phyloP scores from a whole-genome alignment of 169 alveolate genomes.

The Plasmodium yoelii region DNA sequence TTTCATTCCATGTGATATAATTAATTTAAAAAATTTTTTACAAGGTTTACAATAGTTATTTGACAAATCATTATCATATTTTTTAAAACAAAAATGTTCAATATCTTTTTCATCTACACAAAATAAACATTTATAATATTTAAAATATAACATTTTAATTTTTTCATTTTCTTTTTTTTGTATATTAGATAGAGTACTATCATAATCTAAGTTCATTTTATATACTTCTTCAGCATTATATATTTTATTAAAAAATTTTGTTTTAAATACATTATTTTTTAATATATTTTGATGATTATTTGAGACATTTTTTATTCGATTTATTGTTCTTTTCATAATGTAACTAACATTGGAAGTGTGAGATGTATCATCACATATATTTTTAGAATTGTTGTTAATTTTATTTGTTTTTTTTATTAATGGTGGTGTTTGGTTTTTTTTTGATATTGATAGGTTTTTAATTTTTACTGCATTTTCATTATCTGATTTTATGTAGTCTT shows the following conservation, averaged over 20 bases:
- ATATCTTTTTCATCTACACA: conserved; percentile 18
- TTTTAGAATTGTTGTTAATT: too few relatives aligned
- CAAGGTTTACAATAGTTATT: conserved; percentile 43
- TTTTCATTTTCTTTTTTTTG: conserved; percentile 40
- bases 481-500: too few relatives aligned
- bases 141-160: conserved; percentile 19
- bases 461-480: too few relatives aligned
- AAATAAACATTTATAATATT: conserved; percentile 32
- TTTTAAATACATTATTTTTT: conserved; percentile 22
- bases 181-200: conserved; percentile 14
- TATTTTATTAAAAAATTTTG: conserved; percentile 18
- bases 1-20: conserved; percentile 39
- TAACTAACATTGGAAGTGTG: too few relatives aligned
- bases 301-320: neutral
- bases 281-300: neutral
- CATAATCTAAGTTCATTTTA: conserved; percentile 18
- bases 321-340: neutral
- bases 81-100: conserved; percentile 22
- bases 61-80: conserved; percentile 2
- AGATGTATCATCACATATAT: too few relatives aligned
- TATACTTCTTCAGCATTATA: conserved; percentile 27
- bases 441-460: too few relatives aligned
- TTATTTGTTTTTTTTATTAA: too few relatives aligned
- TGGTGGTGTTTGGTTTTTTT: too few relatives aligned
- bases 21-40: conserved; percentile 35